Base-by-base conservation (phyloP, 176 grass and related monocot species). In the Guadua angustifolia region DNA sequence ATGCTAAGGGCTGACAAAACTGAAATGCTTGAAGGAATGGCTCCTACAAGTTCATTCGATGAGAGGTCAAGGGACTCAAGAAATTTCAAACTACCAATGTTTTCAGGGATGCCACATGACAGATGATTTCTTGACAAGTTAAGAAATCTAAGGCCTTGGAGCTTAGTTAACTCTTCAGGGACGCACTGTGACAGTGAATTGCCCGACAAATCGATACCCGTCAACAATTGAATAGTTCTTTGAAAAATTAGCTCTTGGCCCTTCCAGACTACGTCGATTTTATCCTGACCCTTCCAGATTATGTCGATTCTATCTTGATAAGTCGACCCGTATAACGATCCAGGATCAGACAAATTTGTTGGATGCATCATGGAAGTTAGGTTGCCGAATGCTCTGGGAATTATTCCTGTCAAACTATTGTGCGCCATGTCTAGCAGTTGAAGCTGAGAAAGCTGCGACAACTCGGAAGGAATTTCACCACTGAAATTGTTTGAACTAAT, bases 221-320 rank as follows among this genome's bases (percentile, higher is more conserved):
- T 89, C 1, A 97, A 24, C 12, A 97, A 43, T 55, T 82, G 71
- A 55, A 97, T 81, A 1, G 55, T 92, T 66, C 25, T 82, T 22
- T 88, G 75, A 69, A 92, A 88, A 9, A 75, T 81, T 19, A 80
- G 0, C 0, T 85, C 72, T 5, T 50, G 49, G 5, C 88, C 92
- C 83, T 97, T 97, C 94, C 91, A 94, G n/a, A 65, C 75, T n/a
- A 94, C 89, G 35, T 93, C 89, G 25, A 92, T 36, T 36, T 36
- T 36, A 36, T 47, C 45, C 45, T 47, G 45, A 9, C 45, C 45
- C 45, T 51, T 51, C 49, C 49, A 51, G 15, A 51, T 51, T 17
- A 51, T 51, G 49, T 11, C 49, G 5, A 51, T 51, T 16, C 49
- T 51, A 17, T 51, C 49, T n/a, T 80, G 55, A 49, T 88, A 88